phyloP scores from a whole-genome alignment of 2,329 filamentous ascomycete genomes.

The Fusarium penzigii region DNA sequence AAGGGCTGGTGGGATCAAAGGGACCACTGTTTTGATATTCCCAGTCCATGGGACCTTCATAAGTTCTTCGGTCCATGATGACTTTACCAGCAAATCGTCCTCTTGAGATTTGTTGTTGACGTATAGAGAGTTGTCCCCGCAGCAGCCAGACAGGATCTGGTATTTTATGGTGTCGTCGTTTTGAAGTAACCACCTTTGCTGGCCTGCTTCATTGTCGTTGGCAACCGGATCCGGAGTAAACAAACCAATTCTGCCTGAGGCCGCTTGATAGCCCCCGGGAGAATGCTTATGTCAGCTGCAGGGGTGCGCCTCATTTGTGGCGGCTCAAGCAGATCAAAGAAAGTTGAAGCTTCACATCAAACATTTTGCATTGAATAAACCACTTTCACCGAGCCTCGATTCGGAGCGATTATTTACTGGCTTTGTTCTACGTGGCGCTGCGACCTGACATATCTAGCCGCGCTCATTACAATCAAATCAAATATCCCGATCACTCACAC shows the following conservation, averaged over 20 bases:
- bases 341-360: slow-evolving; percentile 24
- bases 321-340: slow-evolving; percentile 23
- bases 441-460: not conserved
- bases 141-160: too few species aligned
- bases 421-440: not conserved
- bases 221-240: slow-evolving; percentile 37
- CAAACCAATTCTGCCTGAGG: slow-evolving; percentile 34
- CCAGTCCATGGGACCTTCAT: slow-evolving; percentile 67
- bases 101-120: slow-evolving; percentile 8
- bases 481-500: not conserved
- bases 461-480: not conserved
- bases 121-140: too few species aligned
- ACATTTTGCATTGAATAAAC: slow-evolving; percentile 5
- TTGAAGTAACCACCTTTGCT: slow-evolving; percentile 12
- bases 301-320: slow-evolving; percentile 21
- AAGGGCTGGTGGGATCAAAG: slow-evolving; percentile 62
- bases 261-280: slow-evolving; percentile 1
- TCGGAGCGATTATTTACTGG: not conserved
- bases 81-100: slow-evolving; percentile 5
- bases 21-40: slow-evolving; percentile 61
- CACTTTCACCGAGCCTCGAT: not conserved
- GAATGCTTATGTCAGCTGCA: slow-evolving; percentile 33
- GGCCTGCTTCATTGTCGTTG: slow-evolving; percentile 21
- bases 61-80: slow-evolving; percentile 55
- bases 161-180: slow-evolving; percentile 5